Conservation (phyloP, 345 rosid genomes). For the Punica granatum region DNA sequence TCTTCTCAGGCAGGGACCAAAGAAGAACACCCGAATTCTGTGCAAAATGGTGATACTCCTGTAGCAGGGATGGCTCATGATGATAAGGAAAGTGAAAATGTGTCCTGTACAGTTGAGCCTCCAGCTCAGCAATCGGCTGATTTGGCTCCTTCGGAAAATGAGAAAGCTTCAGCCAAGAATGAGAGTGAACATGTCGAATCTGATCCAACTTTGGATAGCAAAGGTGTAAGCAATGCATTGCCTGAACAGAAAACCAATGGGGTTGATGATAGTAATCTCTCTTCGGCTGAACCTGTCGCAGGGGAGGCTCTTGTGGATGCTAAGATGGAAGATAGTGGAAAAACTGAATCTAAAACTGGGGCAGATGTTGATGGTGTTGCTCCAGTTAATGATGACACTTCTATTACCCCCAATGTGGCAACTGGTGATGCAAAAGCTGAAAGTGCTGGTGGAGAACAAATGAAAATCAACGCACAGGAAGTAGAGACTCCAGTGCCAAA, state of each 20-base stretch:
- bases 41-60: constrained; percentile 13
- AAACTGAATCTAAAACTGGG: constrained; percentile 17
- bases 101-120: constrained; percentile 6
- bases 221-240: constrained; percentile 1
- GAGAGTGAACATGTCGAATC: constrained; percentile 13
- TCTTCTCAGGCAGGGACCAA: constrained; percentile 5
- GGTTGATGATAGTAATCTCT: not conserved
- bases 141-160: constrained; percentile 15
- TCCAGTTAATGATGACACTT: constrained; percentile 16
- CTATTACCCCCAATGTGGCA: constrained; percentile 20
- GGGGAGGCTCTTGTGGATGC: not conserved
- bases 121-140: constrained; percentile 9
- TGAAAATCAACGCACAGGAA: constrained; percentile 25
- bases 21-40: constrained; percentile 5
- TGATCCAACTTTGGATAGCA: not conserved
- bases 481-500: constrained; percentile 15
- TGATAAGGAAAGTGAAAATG: constrained; percentile 17
- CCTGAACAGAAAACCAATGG: not conserved
- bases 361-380: constrained; percentile 16
- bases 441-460: constrained; percentile 5
- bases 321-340: constrained; percentile 12
- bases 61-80: constrained; percentile 5
- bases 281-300: not conserved
- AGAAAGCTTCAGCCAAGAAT: constrained; percentile 16
- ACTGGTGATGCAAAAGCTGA: constrained; percentile 15